These are phyloP conservation scores for Sarocladium oryzae DNA, from an alignment of 2,329 filamentous ascomycete genomes.

Conservation along the genomic window DNA sequence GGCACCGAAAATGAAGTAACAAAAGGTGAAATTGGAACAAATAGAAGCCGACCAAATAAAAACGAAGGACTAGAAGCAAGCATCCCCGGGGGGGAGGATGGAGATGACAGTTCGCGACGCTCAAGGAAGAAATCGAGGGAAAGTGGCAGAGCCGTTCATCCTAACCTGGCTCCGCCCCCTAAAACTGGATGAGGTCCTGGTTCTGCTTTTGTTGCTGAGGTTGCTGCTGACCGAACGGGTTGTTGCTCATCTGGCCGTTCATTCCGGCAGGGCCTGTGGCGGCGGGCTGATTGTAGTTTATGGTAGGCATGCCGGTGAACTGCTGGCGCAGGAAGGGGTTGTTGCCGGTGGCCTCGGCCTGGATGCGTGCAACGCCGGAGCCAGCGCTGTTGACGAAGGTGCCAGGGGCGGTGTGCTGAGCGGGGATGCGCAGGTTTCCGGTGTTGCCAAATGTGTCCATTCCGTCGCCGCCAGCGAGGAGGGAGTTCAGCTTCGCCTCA, in stretches of 20 bases:
- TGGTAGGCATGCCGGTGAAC: constrained; percentile 68
- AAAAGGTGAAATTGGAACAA: not conserved
- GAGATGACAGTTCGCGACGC: not conserved
- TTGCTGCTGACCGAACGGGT: constrained; percentile 51
- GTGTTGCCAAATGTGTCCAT: constrained; percentile 97
- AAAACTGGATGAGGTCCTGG: constrained; percentile 60
- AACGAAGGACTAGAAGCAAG: not conserved
- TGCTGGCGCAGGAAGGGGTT: constrained; percentile 87
- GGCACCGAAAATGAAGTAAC: not conserved
- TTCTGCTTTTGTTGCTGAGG: constrained; percentile 44
- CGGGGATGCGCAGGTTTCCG: constrained; percentile 90
- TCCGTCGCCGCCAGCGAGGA: constrained; percentile 82
- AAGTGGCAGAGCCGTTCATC: not conserved
- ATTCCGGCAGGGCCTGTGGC: constrained; percentile 51
- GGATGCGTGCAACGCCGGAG: constrained; percentile 65
- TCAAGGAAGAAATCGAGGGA: not conserved
- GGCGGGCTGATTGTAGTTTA: constrained; percentile 47
- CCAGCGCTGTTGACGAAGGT: constrained; percentile 96
- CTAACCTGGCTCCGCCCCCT: constrained; percentile 17
- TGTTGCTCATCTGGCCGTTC: constrained; percentile 46
- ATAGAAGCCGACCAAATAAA: not conserved
- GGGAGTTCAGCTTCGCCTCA: constrained; percentile 73
- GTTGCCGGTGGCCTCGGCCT: constrained; percentile 65
- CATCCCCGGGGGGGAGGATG: not conserved
- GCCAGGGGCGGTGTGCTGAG: constrained; percentile 92